Conservation (phyloP, 495 filamentous ascomycete genomes). For the Daldinia childiae region DNA sequence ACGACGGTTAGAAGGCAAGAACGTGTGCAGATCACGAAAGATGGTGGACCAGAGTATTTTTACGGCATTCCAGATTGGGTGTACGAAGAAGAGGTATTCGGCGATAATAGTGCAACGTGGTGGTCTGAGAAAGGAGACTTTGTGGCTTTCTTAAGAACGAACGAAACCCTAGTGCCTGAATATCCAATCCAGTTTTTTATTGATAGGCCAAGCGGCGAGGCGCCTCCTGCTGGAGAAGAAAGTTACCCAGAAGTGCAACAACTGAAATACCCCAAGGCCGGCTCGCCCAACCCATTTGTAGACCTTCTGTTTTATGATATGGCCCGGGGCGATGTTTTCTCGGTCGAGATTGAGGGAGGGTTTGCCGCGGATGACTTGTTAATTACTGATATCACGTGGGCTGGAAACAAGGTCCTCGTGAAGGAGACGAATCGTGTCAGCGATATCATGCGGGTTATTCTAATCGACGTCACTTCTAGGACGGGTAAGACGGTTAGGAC, state of each 20-base stretch:
- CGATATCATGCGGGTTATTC: constrained; percentile 83
- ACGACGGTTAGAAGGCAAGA: constrained; percentile 66
- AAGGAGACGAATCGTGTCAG: constrained; percentile 95
- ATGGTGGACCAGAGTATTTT: constrained; percentile 87
- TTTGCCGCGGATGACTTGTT: constrained; percentile 84
- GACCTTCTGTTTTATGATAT: constrained; percentile 90
- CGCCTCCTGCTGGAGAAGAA: constrained; percentile 77
- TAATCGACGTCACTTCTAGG: constrained; percentile 80
- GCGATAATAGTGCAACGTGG: constrained; percentile 85
- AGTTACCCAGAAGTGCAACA: constrained; percentile 88
- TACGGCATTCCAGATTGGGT: constrained; percentile 99
- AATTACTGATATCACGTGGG: constrained; percentile 95
- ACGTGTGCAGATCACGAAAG: constrained; percentile 77
- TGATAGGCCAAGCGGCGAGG: constrained; percentile 81
- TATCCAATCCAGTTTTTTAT: constrained; percentile 96
- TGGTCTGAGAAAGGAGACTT: constrained; percentile 90
- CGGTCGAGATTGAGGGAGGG: constrained; percentile 77
- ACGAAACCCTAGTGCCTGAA: constrained; percentile 90
- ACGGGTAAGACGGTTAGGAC: constrained; percentile 82
- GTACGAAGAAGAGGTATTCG: constrained; percentile 95
- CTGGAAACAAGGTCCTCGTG: constrained; percentile 80
- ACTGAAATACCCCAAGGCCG: constrained; percentile 98
- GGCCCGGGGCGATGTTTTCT: constrained; percentile 78
- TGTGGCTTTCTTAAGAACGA: constrained; percentile 89
- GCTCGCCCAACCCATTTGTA: constrained; percentile 91